Evolutionary conservation across 1,284 basidiomycete species (phyloP), one percentile per base, ranked within the genome.

Genomic region (Anthracocystis walkeri): DNA sequence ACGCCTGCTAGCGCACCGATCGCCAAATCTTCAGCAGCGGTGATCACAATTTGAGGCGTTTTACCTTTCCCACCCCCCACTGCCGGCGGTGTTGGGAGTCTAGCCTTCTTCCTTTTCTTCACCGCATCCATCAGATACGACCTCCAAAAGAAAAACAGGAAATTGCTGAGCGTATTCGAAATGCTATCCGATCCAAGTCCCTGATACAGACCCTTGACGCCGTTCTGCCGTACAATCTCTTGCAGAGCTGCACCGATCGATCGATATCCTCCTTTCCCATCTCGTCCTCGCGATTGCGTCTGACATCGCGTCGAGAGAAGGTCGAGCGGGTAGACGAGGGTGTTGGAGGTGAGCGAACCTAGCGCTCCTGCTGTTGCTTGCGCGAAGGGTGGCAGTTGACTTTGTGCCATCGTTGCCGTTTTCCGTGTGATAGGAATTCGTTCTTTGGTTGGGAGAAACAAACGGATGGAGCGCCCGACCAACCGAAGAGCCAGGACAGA

Each of bases 271-370:
- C 59, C 57, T 45, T 61, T 72, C 27, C 74, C 69, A 21, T 76
- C 66, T 29, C 63, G 57, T 8, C 63, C 75, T 16, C 73, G 23
- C 1, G 78, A 75, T 52, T 73, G 77, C 7, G 81, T 82, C 71
- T 88, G 87, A 29, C 83, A 75, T 4, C 86, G 72, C 0, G 87
- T 87, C 1, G 86, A 86, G 51, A 87, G 82, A 2, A 87, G 84
- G 61, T 88, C 87, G 18, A 88, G 82, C 11, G 87, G 87, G 67
- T 87, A 88, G 23, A 87, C 86, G 49, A 88, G 78, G 2, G 84
- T 85, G 76, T 87, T 87, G 50, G 84, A 85, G 10, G 87, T 83
- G 21, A 85, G 83, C 0, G 86, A 86, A 14, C 87, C 87, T 1
- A 87, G 53, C 0, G 86, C 85, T 2, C 86, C 87, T 0, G 87